These are phyloP conservation scores for Globisporangium parvum DNA, from an alignment of 352 stramenopile species.

Conservation along the genomic window DNA sequence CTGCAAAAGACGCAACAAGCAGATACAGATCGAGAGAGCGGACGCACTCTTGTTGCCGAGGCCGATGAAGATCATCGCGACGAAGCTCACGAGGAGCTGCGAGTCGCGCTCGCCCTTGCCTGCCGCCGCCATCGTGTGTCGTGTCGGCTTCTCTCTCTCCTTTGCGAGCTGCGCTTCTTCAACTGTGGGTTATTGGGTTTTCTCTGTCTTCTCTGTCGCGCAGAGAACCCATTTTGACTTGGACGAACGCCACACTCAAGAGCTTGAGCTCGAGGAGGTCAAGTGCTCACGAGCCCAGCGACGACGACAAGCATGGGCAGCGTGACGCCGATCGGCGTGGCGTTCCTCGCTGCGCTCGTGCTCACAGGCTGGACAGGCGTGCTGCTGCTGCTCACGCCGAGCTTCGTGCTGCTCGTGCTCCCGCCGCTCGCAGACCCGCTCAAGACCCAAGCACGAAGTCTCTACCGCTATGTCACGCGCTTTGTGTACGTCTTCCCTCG, in stretches of 20 bases:
- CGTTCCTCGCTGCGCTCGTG: slow-evolving; percentile 45
- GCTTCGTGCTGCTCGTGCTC: slow-evolving; percentile 35
- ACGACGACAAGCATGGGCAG: background rate
- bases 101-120: slow-evolving; percentile 29
- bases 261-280: no score
- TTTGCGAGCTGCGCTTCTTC: background rate
- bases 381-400: slow-evolving; percentile 49
- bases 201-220: no score
- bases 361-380: slow-evolving; percentile 54
- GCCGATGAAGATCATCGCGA: slow-evolving; percentile 78
- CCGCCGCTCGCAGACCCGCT: slow-evolving; percentile 18
- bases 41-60: slow-evolving; percentile 81
- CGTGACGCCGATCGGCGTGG: slow-evolving; percentile 32
- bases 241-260: no score
- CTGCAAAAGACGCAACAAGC: no score
- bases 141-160: slow-evolving; percentile 6
- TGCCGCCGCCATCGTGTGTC: slow-evolving; percentile 15
- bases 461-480: slow-evolving; percentile 49
- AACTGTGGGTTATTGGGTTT: no score
- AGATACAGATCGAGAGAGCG: background rate
- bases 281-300: slow-evolving; percentile 7
- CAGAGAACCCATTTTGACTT: no score
- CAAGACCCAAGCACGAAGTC: slow-evolving; percentile 15
- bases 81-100: slow-evolving; percentile 76
- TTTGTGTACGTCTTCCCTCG: slow-evolving; percentile 36